Base-by-base conservation (phyloP, 2,329 filamentous ascomycete genomes). In the Zopfia rhizophila region DNA sequence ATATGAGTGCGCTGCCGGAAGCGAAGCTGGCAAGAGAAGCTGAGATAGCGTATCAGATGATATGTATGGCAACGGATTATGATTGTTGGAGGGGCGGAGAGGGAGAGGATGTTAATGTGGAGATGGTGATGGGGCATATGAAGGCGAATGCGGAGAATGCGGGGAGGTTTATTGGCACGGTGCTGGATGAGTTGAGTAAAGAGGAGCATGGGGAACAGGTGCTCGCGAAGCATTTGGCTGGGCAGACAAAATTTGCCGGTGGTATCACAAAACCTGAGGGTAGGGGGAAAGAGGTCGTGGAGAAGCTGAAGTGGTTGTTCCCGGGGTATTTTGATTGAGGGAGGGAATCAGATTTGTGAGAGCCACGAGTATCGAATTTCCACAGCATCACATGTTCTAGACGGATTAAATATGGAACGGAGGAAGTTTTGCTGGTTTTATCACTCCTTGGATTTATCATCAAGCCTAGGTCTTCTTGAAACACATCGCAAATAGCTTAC, bases 51-150 rank as follows among this genome's bases (percentile, higher is more conserved):
- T 97, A 97, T 75, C 91, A 96, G 78, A 95, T 97, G 84, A 96
- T 99, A 66, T 96, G 93, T 81, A 99, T 99, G 94, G 90, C 91
- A 23, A 99, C 94, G 19, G 94, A 99, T 78, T 99, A 99, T 73
- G 94, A 99, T 79, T 97, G 93, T 84, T 99, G 94, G 94, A 89
- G 92, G 69, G 85, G 83, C 14, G 83, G 82, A 36, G 88, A 85
- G 46, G 83, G 82, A 30, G 89, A 87, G 56, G 78, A 83, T 51
- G 94, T 99, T 53, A 92, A 91, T 52, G 94, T 99, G 16, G 90
- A 92, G 73, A 96, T 97, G 89, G 94, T 99, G 44, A 90, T 96
- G 86, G 88, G 85, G 51, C 90, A 96, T 75, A 99, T 99, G 94
- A 88, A 89, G 69, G 88, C 91, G 58, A 99, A 99, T 74, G 82